phyloP scores from a whole-genome alignment of 257 asterid genomes.

The Verbascum thapsus region DNA sequence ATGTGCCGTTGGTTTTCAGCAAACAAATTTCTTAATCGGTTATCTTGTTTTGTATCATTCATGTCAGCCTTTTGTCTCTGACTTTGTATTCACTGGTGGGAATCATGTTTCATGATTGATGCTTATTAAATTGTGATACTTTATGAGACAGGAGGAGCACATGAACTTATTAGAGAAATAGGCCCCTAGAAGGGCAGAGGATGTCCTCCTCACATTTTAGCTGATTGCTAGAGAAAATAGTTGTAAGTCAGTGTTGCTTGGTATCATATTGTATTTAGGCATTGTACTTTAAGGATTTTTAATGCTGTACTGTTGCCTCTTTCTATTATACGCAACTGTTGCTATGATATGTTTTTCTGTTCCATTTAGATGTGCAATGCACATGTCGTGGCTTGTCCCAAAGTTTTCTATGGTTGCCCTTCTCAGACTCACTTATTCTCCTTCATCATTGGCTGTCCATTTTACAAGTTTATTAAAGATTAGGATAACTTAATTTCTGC shows the following conservation, averaged over 20 bases:
- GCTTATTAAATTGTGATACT: neutral
- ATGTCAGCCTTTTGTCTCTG: constrained; percentile 21
- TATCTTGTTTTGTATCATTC: constrained; percentile 1
- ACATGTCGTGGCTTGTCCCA: neutral
- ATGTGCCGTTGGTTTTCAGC: neutral
- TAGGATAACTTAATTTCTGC: constrained; percentile 12
- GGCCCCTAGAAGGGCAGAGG: neutral
- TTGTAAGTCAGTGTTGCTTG: neutral
- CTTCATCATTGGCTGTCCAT: neutral
- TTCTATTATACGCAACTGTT: neutral
- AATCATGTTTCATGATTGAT: neutral
- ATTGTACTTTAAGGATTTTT: neutral
- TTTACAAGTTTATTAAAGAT: neutral
- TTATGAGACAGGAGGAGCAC: neutral
- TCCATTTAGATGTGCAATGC: neutral
- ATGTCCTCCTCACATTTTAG: no score
- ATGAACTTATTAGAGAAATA: neutral
- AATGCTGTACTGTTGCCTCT: neutral
- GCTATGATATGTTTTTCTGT: neutral
- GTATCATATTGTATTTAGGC: neutral
- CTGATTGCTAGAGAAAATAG: neutral
- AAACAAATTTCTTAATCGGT: neutral
- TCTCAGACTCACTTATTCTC: neutral
- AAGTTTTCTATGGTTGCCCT: constrained; percentile 15
- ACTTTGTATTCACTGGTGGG: constrained; percentile 4